Evolutionary conservation across 2,329 filamentous ascomycete species (phyloP), one percentile per base, ranked within the genome.

Genomic region (Neocatenulostroma microsporum): DNA sequence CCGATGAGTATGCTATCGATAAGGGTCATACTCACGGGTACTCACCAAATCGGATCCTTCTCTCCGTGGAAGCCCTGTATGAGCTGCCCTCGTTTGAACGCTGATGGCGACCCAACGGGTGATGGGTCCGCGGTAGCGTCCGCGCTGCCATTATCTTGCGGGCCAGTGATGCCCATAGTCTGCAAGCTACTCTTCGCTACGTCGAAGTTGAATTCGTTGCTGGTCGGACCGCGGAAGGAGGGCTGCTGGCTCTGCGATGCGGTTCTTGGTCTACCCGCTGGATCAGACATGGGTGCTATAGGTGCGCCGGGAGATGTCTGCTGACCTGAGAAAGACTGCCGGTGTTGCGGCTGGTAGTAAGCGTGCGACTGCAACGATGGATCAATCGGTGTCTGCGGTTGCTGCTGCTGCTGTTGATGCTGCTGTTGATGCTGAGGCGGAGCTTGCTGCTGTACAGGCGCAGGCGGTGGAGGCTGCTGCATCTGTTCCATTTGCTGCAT

Each of bases 161-260:
- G 64, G 1, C 70, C 74, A 19, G 77, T 79, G 54, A 93, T 91
- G 3, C 87, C 87, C 84, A 94, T 94, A 42, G 80, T 88, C 54
- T 87, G 82, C 24, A 94, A 70, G 33, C 87, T 94, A 35, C 76
- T 84, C 58, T 86, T 88, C 23, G 88, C 87, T 11, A 94, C 80
- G 45, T 89, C 84, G 20, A 94, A 74, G 47, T 82, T 88, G 62
- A 88, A 94, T 2, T 81, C 78, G 30, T 79, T 82, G 61, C 85
- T 94, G 1, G 86, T 94, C 1, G 86, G 85, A 1, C 87, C 88
- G 39, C 84, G 80, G 55, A 91, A 94, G 17, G 75, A 73, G 3
- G 78, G 76, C 40, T 76, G 46, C 66, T 75, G 35, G 36, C 23
- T 43, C 14, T 50, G 44, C 12, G 54, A 53, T 30, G 51, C 49